Evolutionary conservation across 768 basidiomycete species (phyloP), one percentile per base, ranked within the genome.

Genomic region (Albatrellus ellisii): DNA sequence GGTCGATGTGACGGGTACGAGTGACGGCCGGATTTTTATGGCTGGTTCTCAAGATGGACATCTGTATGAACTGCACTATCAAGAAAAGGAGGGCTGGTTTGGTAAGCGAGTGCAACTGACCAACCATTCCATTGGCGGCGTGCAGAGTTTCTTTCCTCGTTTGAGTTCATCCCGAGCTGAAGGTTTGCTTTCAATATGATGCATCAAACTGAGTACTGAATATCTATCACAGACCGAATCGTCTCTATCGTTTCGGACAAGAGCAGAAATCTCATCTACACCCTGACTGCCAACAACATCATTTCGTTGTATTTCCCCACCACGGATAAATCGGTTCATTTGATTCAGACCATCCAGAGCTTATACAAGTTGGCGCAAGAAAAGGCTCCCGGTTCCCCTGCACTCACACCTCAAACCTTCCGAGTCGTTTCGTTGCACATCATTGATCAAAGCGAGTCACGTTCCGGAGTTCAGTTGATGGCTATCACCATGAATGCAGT

Each of bases 61-160:
- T 55, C 62, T 98, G 41, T 95, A 94, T 59, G 94, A 97, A 59
- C 60, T 98, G 32, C 80, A 85, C 53, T 98, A 97, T 59, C 85
- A 89, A 53, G 78, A 82, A 51, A 82, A 72, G 47, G 86, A 91
- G 54, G 82, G 85, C 0, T 94, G 90, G 90, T 94, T 95, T 62
- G 81, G 78, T 33, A 88, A 89, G 58, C 72, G 79, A 38, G 75
- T 87, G 17, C 77, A 83, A 50, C 68, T 98, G 41, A 70, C 87
- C 56, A 94, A 95, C 52, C 87, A 91, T 54, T 87, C 90, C 15
- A 70, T 85, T 29, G 76, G 83, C 32, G 72, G 79, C 12, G 68
- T 88, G 42, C 75, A 79, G 50, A 88, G 84, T 55, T 67, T 89
- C 39, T 66, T 92, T 20, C 89, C 89, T 35, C 71, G 79, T 17